Base-by-base conservation (phyloP, 1,284 basidiomycete species). In the Pholiota adiposa region DNA sequence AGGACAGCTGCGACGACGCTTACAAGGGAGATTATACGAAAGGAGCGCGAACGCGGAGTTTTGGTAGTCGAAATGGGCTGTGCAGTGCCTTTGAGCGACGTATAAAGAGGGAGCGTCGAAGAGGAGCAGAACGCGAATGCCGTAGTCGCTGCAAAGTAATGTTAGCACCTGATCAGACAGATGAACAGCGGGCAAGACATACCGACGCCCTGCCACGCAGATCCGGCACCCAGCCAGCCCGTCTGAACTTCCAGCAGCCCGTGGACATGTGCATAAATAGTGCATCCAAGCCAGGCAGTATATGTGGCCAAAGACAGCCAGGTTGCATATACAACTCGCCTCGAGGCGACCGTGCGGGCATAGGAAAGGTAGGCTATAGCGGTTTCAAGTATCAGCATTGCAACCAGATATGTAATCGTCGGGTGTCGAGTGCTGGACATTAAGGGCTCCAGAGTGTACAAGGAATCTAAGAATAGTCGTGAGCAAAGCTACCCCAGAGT, bases 121-220 rank as follows among this genome's bases (percentile, higher is more conserved):
- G 83, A 76, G 0, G 89, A 85, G 16, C 85, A 79, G 66, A 89
- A 90, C 12, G 85, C 77, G 67, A 91, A 90, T 5, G 84, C 82
- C 29, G 80, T 80, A 3, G 77, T 77, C 40, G 78, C 87, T 85
- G 64, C 58, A 62, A 31, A 56, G 55, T 8, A 60, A 27, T 40
- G 43, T 64, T 6, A 65, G 46, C 11, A 36, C 7, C 19, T 54
- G 34, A 21, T 6, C 19, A n/a, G 27, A 25, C 23, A 51, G 41
- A 25, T 41, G 8, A 7, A 33, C 29, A 36, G 44, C 54, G 56
- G 1, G 18, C 19, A 1, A 44, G 40, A 83, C 86, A 61, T 64
- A 90, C 89, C 82, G 58, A 85, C 78, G 63, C 83, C 84, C 66
- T 86, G 82, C 86, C 87, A 89, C 36, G 89, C 73, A 33, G 75